phyloP scores from a whole-genome alignment of 805 yeast species.

The Tetrapisispora taiwanensis region DNA sequence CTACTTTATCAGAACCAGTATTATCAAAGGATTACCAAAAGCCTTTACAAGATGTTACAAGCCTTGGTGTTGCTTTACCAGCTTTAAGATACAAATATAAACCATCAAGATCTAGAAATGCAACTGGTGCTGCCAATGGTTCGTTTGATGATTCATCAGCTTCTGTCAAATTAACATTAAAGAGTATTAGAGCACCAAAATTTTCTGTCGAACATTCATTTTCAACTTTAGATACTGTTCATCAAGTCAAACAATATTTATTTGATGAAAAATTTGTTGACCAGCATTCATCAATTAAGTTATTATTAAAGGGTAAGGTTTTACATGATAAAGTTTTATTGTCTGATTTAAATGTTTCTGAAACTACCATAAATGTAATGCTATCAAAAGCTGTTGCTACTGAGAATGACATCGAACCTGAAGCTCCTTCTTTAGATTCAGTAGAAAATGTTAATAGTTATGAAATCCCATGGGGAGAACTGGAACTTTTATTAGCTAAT shows the following conservation, averaged over 20 bases:
- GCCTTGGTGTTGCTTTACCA: constrained; percentile 41
- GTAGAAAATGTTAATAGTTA: not conserved
- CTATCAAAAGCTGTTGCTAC: constrained; percentile 20
- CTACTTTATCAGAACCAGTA: constrained; percentile 34
- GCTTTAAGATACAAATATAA: constrained; percentile 34
- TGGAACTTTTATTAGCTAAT: constrained; percentile 27
- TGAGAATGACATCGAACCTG: constrained; percentile 2
- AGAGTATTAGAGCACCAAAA: constrained; percentile 67
- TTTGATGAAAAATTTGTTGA: constrained; percentile 25
- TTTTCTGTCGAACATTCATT: constrained; percentile 33
- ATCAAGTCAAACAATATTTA: constrained; percentile 27
- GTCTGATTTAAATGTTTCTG: constrained; percentile 21
- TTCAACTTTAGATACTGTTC: constrained; percentile 23
- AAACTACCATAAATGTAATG: constrained; percentile 37
- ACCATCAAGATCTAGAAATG: constrained; percentile 12
- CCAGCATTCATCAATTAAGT: constrained; percentile 35
- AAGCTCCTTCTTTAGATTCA: not conserved
- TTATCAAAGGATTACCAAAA: constrained; percentile 21
- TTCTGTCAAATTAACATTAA: constrained; percentile 32
- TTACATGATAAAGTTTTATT: constrained; percentile 41
- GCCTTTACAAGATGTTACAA: constrained; percentile 26
- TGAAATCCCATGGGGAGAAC: constrained; percentile 37
- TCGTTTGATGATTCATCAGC: not conserved
- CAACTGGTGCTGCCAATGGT: not conserved
- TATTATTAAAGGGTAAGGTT: constrained; percentile 54